Evolutionary conservation across 2,329 filamentous ascomycete genomes (phyloP), one percentile per base, ranked within the genome.

Genomic region (Curvularia hawaiiensis): DNA sequence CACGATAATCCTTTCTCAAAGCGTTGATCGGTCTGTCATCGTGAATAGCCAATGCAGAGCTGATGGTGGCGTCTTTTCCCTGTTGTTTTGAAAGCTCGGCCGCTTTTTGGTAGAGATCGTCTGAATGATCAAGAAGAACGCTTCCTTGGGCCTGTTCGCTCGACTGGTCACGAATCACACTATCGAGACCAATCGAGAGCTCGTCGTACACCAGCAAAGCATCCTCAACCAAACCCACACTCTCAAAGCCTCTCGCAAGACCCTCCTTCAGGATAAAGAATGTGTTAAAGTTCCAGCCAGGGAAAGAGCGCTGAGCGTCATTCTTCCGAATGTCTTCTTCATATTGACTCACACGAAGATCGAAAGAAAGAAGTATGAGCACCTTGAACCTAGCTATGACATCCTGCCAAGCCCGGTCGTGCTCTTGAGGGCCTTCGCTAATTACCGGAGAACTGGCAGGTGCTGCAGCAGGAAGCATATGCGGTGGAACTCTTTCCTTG

Each of bases 251-350:
- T 64, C 91, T 85, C 1, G 95, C 94, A 35, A 99, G 80, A 0
- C 95, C 95, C 75, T 99, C 95, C 71, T 99, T 99, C 9, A 99
- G 83, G 16, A 99, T 93, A 74, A 99, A 99, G 74, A 99, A 99
- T 0, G 95, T 99, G 77, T 95, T 98, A 73, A 99, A 99, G 72
- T 99, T 99, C 95, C 95, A 99, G 0, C 95, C 95, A 0, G 95
- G 95, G 18, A 99, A 79, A 33, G 83, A 88, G 46, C 94, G 85
- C 74, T 98, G 93, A 0, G 89, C 85, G 67, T 98, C 94, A 71
- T 93, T 95, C 75, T 97, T 95, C 61, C 91, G 90, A 65, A 99
- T 97, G 66, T 99, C 95, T 58, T 97, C 93, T 76, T 99, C 95
- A 74, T 99, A 99, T 69, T 98, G 94, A 20, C 86, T 88, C 1